Evolutionary conservation across 2,329 filamentous ascomycete genomes (phyloP), one percentile per base, ranked within the genome.

Genomic region (Diplodia sapinea): DNA sequence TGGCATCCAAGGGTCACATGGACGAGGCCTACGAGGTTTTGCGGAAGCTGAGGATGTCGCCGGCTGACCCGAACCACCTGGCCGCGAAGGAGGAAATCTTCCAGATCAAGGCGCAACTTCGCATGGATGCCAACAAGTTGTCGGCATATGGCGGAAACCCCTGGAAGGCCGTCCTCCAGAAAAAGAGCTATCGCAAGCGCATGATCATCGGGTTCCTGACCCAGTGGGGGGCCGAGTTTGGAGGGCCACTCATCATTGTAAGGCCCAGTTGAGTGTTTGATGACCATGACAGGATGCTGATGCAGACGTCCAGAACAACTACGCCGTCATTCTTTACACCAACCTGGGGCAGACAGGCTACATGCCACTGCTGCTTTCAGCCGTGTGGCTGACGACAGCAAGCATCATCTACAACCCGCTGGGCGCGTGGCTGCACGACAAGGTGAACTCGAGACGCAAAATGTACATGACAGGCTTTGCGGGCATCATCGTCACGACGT

Each of bases 171-270:
- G 70, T 69, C 8, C 49, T 65, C 64, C 69, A 66, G 57, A 71
- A 70, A 61, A 70, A 67, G 52, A 69, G 67, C 23, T 72, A 73
- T 69, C 76, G 83, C 20, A 85, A 83, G 75, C 76, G 84, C 0
- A 83, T 85, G 82, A 76, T 80, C 1, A 83, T 85, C 0, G 70
- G 70, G 4, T 85, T 85, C 69, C 73, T 85, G 43, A 85, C 82
- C 0, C 83, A 85, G 70, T 85, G 69, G 71, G 83, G 83, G 26
- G 82, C 83, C 1, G 82, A 85, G 65, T 85, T 85, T 71, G 82
- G 79, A n/a, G 83, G 83, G 0, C 82, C 82, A 12, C 75, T 85
- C 0, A 82, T 85, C 17, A 85, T 85, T 66, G 68, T 67, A 67
- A 50, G 31, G 6, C 52, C 7, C 5, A 17, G 8, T 17, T 17